These are phyloP conservation scores for Pelargonium australe DNA, from an alignment of 441 rosid species.

Conservation along the genomic window DNA sequence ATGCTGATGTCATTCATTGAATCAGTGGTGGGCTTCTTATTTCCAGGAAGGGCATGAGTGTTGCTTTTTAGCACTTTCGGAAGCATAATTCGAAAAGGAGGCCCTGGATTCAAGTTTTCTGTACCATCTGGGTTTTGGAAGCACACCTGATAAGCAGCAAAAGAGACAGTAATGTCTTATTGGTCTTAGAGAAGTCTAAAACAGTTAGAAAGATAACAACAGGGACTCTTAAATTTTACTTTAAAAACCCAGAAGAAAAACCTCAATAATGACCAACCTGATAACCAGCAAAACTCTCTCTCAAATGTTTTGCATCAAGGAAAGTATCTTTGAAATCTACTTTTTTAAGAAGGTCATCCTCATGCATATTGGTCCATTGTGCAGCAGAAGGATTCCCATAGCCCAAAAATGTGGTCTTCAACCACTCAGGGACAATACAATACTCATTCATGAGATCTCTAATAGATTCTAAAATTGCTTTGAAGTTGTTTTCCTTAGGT, in stretches of 20 bases:
- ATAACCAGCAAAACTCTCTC: slow-evolving; percentile 66
- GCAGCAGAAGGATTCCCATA: slow-evolving; percentile 99
- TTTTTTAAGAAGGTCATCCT: slow-evolving; percentile 51
- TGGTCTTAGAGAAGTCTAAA: neutral
- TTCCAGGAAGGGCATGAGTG: slow-evolving; percentile 73
- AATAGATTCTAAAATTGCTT: slow-evolving; percentile 96
- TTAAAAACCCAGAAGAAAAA: neutral
- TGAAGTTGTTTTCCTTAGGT: slow-evolving; percentile 98
- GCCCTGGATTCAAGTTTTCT: slow-evolving; percentile 57
- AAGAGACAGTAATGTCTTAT: slow-evolving; percentile 9
- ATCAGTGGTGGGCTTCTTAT: slow-evolving; percentile 42
- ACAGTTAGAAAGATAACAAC: slow-evolving; percentile 11
- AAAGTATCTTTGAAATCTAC: slow-evolving; percentile 98
- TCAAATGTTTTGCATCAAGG: slow-evolving; percentile 70
- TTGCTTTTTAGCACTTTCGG: slow-evolving; percentile 69
- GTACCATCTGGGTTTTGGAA: slow-evolving; percentile 65
- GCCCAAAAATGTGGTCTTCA: slow-evolving; percentile 91
- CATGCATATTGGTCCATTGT: slow-evolving; percentile 97
- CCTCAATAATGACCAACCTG: slow-evolving; percentile 43
- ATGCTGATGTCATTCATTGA: slow-evolving; percentile 39
- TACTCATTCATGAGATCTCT: slow-evolving; percentile 99
- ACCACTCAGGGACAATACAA: slow-evolving; percentile 97
- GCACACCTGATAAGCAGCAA: slow-evolving; percentile 44
- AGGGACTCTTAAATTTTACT: slow-evolving; percentile 4
- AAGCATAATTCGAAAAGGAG: slow-evolving; percentile 77